These are phyloP conservation scores for Cucumis hystrix DNA, from an alignment of 306 rosid genomes.

Conservation along the genomic window DNA sequence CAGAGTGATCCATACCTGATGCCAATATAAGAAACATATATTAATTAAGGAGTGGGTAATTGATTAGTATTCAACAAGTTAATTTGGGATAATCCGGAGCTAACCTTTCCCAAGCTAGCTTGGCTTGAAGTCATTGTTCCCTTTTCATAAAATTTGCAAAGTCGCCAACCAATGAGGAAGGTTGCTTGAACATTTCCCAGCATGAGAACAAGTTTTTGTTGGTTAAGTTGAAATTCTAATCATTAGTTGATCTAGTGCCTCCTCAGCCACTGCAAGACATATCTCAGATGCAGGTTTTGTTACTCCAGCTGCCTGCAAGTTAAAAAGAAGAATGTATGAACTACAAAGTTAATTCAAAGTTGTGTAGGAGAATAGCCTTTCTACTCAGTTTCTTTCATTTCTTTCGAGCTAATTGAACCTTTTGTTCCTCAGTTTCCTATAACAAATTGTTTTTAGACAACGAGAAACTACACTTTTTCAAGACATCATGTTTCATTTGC, in stretches of 20 bases:
- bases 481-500: not conserved
- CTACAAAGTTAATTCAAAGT: not conserved
- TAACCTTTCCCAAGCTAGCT: constrained; percentile 86
- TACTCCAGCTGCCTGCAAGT: constrained; percentile 72
- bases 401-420: constrained; percentile 59
- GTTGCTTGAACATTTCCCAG: constrained; percentile 84
- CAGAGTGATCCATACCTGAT: no score
- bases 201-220: constrained; percentile 80
- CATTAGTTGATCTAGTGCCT: constrained; percentile 48
- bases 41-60: no score
- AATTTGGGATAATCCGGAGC: not conserved
- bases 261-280: constrained; percentile 58
- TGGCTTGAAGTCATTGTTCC: constrained; percentile 88
- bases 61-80: not conserved
- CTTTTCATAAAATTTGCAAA: constrained; percentile 74
- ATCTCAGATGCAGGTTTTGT: constrained; percentile 34
- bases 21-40: no score
- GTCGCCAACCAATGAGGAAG: constrained; percentile 91
- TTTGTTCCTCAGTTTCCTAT: constrained; percentile 79
- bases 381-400: not conserved
- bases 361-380: not conserved
- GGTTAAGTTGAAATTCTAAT: constrained; percentile 52
- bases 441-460: constrained; percentile 10
- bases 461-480: not conserved
- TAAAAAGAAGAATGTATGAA: not conserved